Base-by-base conservation (phyloP, 139 green algal species). In the Deuterostichococcus epilithicus region DNA sequence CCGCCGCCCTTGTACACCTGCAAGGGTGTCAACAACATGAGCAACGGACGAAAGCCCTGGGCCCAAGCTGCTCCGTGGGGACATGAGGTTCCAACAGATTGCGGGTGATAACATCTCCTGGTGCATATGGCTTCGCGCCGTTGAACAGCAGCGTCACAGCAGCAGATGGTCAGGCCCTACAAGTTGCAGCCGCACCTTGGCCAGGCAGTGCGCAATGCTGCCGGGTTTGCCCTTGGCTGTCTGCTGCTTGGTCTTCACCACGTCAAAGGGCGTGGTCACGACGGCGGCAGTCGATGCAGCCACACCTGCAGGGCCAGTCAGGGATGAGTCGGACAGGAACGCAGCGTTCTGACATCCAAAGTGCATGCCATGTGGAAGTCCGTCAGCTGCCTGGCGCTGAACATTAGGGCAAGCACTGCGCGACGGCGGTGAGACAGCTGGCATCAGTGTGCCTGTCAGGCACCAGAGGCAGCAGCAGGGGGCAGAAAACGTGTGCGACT, bases 231-330 rank as follows among this genome's bases (percentile, higher is more conserved):
- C 28, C 35, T 79, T 59, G 13, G 63, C 63, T 36, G 75, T 79
- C 44, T 79, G 69, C 80, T 90, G n/a, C 59, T 87, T 88, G 10
- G 95, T 98, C 82, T 99, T 99, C 5, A 96, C 82, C 8, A 99
- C 96, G 60, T 99, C 96, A 77, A 98, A 91, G 0, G 96, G 96
- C 2, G 93, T 98, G 18, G 96, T 99, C 34, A 92, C 73, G 0
- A 83, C 86, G 4, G 91, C 94, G 1, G 95, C 90, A 6, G 94
- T 13, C 5, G 76, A 86, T 4, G 94, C 84, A 22, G 80, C 30
- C 10, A 81, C 87, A 0, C 91, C 93, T 8, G 81, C 87, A 33
- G 73, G 60, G 5, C 68, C 76, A 71, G 75, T 80, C 26, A 76
- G 36, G 15, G 39, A n/a, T n/a, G 38, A 26, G 39, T 66, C 66